Evolutionary conservation across 2,329 filamentous ascomycete species (phyloP), one percentile per base, ranked within the genome.

Genomic region (Fonsecaea nubica): DNA sequence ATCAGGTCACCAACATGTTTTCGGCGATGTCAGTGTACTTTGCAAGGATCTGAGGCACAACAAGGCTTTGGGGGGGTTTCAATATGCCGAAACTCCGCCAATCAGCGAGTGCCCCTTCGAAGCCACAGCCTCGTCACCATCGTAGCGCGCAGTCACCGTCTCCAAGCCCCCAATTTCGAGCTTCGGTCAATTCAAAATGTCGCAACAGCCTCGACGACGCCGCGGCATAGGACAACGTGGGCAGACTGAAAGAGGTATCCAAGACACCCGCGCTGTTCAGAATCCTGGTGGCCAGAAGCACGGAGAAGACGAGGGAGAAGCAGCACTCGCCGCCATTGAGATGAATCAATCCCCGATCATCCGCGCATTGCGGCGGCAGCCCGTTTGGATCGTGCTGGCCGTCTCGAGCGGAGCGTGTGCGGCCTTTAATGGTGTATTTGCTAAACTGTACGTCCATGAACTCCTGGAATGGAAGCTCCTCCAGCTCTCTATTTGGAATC

Each of bases 401-500:
- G 77, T 89, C 40, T 81, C 85, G n/a, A 87, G 84, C 71, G 87
- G 87, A 63, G 81, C 83, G 48, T 89, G 87, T 74, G 87, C 87
- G 18, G 86, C 87, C 10, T 80, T 87, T 72, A 89, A 89, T 71
- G 87, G 87, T 58, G 83, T 89, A n/a, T 89, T 89, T 75, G 87
- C 87, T 10, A 89, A 89, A 77, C 80, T 89, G 85, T 87, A 79
- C 48, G 77, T 74, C 32, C 38, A 50, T 21, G 4, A 40, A 32
- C 10, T 32, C 25, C 61, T n/a, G 18, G 15, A 7, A 45, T 58
- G 18, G 6, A 15, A 50, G 8, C 25, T 30, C 7, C 45, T 30
- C 45, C 13, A 15, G 21, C 15, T 30, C 45, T 50, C 18, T 30
- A 30, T 50, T 25, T 12, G 8, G 21, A 50, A 50, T 10, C 18